phyloP scores from a whole-genome alignment of 371 early-diverging fungal genomes.

The Haplosporangium sp. region DNA sequence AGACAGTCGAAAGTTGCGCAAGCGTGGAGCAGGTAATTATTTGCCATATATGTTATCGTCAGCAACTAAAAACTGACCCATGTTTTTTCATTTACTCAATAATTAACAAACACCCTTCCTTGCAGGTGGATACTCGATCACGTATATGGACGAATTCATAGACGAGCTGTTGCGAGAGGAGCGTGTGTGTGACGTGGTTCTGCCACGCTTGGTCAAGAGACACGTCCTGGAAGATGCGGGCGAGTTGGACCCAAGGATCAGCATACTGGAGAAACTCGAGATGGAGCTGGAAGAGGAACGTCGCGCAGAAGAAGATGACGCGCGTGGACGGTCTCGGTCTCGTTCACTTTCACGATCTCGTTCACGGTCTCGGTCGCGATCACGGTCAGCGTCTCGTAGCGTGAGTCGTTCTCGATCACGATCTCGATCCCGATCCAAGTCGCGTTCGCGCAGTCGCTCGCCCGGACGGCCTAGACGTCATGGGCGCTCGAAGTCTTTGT shows the following conservation, averaged over 20 bases:
- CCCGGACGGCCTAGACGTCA: not conserved
- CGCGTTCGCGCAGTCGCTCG: constrained; percentile 9
- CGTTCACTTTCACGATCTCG: constrained; percentile 18
- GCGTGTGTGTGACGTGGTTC: constrained; percentile 88
- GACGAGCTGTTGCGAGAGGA: constrained; percentile 84
- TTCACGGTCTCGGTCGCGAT: constrained; percentile 28
- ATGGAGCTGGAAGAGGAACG: constrained; percentile 71
- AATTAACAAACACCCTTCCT: too few relatives aligned
- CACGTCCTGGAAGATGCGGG: constrained; percentile 87
- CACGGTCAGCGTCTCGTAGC: constrained; percentile 7
- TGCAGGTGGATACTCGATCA: constrained; percentile 68
- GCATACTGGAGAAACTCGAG: constrained; percentile 84
- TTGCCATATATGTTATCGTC: not conserved
- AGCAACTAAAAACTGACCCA: not conserved
- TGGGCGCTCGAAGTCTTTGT: constrained; percentile 4
- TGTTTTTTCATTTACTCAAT: constrained; percentile 13
- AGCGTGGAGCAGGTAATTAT: constrained; percentile 64
- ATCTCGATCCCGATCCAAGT: constrained; percentile 20
- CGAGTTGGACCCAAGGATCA: constrained; percentile 85
- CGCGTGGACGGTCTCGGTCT: constrained; percentile 12
- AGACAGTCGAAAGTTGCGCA: constrained; percentile 89
- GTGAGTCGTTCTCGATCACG: constrained; percentile 1
- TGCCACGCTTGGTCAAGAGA: constrained; percentile 87
- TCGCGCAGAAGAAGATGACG: constrained; percentile 25
- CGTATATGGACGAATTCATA: constrained; percentile 92